These are phyloP conservation scores for Protomyces gravidus DNA, from an alignment of 1,139 yeast genomes.

Conservation along the genomic window DNA sequence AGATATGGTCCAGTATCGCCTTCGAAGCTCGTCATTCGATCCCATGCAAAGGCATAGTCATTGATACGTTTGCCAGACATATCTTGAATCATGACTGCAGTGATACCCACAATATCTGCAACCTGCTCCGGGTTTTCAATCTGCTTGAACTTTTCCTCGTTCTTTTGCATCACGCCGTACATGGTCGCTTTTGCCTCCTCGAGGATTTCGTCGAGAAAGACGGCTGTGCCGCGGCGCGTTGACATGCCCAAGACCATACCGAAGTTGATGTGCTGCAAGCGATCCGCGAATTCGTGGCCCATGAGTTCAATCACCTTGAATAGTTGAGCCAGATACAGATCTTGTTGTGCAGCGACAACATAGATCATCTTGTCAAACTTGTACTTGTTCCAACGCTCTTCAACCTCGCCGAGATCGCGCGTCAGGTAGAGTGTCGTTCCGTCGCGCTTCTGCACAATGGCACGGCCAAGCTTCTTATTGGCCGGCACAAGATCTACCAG, in stretches of 20 bases:
- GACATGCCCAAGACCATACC: constrained; percentile 99
- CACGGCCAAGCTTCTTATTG: constrained; percentile 91
- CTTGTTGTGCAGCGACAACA: constrained; percentile 95
- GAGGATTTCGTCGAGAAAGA: constrained; percentile 86
- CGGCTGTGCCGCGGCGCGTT: constrained; percentile 97
- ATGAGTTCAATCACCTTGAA: constrained; percentile 90
- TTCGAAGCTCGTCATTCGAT: constrained; percentile 95
- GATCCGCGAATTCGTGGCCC: constrained; percentile 85
- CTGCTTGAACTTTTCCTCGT: constrained; percentile 85
- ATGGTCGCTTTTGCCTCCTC: constrained; percentile 92
- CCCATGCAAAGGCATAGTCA: constrained; percentile 96
- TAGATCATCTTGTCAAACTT: constrained; percentile 93
- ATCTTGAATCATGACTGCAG: constrained; percentile 98
- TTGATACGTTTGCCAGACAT: constrained; percentile 97
- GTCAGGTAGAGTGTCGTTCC: constrained; percentile 93
- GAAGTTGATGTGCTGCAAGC: constrained; percentile 77
- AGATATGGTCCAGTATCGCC: constrained; percentile 99
- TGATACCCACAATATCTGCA: constrained; percentile 92
- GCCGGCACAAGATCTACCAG: constrained; percentile 79
- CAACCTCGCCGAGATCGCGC: constrained; percentile 97
- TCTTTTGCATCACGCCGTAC: constrained; percentile 96
- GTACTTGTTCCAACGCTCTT: constrained; percentile 76
- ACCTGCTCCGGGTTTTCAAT: constrained; percentile 91
- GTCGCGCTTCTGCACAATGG: constrained; percentile 87
- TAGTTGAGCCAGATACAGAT: constrained; percentile 87